These are phyloP conservation scores for Zanthoxylum bungeanum DNA, from an alignment of 345 rosid genomes.

Conservation along the genomic window DNA sequence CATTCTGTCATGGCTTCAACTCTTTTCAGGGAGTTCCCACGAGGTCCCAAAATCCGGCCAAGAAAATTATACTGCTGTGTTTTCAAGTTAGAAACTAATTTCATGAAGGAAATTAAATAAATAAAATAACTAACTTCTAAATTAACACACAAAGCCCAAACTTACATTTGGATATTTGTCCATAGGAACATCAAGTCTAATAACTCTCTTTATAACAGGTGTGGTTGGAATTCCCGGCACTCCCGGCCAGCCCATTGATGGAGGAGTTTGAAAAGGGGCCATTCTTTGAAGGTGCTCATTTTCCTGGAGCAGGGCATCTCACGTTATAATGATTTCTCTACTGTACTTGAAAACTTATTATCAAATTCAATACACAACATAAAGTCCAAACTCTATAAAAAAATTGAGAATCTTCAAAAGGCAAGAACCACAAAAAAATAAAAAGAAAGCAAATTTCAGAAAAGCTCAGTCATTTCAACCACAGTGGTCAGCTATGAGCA, in stretches of 20 bases:
- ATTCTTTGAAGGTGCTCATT: conserved; percentile 69
- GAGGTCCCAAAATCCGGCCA: conserved; percentile 90
- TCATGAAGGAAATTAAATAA: conserved; percentile 8
- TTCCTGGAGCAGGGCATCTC: conserved; percentile 48
- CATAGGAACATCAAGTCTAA: conserved; percentile 90
- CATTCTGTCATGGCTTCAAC: conserved; percentile 78
- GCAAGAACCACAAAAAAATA: background rate
- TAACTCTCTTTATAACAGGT: conserved; percentile 62
- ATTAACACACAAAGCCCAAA: background rate
- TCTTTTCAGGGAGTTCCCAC: conserved; percentile 93
- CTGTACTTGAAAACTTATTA: no score
- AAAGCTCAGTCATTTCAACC: background rate
- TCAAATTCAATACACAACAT: background rate
- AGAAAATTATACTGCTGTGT: conserved; percentile 79
- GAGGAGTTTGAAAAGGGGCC: conserved; percentile 50
- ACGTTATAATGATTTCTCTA: no score
- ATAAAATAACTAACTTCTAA: background rate
- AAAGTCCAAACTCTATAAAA: background rate
- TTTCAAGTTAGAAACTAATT: conserved; percentile 23
- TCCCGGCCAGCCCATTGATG: conserved; percentile 75
- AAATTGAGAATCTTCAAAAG: background rate
- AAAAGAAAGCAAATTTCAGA: no score
- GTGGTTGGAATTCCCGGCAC: conserved; percentile 56
- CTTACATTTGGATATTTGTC: conserved; percentile 88
- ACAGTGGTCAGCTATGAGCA: background rate